Conservation (phyloP, 352 stramenopile genomes). For the Discostella stelligera region DNA sequence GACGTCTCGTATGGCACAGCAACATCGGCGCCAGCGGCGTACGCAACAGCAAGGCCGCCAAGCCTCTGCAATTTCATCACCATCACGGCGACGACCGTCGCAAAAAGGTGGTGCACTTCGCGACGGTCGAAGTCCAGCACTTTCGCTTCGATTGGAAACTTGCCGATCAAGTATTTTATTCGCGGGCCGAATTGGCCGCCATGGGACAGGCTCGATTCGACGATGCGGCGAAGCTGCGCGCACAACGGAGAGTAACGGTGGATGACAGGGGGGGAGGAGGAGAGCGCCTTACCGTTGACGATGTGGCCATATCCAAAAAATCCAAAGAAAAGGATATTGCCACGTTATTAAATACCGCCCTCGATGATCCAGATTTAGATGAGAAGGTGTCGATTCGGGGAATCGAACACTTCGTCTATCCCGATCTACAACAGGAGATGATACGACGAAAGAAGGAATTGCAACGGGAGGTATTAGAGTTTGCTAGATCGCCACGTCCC, state of each 20-base stretch:
- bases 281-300: background rate
- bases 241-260: constrained; percentile 10
- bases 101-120: constrained; percentile 7
- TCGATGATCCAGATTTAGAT: constrained; percentile 17
- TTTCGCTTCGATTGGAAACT: constrained; percentile 40
- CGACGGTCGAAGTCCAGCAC: background rate
- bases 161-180: constrained; percentile 22
- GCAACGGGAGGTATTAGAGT: constrained; percentile 15
- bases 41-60: background rate
- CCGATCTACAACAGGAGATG: constrained; percentile 28
- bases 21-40: constrained; percentile 1
- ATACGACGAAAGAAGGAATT: constrained; percentile 24
- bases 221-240: constrained; percentile 30
- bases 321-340: constrained; percentile 23
- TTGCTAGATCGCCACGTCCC: constrained; percentile 1
- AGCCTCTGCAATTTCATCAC: background rate
- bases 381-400: constrained; percentile 18
- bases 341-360: constrained; percentile 14
- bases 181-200: constrained; percentile 16
- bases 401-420: constrained; percentile 41
- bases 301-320: constrained; percentile 12
- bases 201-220: constrained; percentile 34
- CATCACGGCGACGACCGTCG: background rate
- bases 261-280: background rate
- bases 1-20: constrained; percentile 10